Percentiles rank a stretch among this genome's conserved stretches.
phyloP scores from a whole-genome alignment of 73 alveolate genomes.

The Uronychia setigera region DNA sequence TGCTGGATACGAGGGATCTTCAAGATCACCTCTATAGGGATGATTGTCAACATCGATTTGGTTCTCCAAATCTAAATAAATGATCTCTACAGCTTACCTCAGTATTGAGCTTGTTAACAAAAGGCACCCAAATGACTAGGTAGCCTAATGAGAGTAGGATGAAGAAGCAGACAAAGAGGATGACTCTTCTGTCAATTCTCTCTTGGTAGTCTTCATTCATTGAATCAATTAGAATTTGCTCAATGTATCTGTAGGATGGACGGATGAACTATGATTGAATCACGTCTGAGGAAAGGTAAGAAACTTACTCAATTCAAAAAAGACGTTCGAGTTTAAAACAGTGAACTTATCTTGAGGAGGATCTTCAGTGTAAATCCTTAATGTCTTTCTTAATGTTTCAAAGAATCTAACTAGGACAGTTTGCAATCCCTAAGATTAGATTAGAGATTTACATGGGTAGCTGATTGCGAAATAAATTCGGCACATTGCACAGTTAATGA shows the following conservation, averaged over 20 bases:
- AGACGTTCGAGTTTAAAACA: background rate
- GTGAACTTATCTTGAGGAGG: background rate
- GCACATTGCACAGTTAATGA: background rate
- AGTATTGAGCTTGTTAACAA: slow-evolving; percentile 11
- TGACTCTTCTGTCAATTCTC: slow-evolving; percentile 32
- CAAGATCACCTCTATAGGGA: slow-evolving; percentile 49
- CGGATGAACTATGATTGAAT: slow-evolving; percentile 7
- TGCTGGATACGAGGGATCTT: slow-evolving; percentile 50
- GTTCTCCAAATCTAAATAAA: slow-evolving; percentile 67
- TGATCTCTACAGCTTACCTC: too few relatives aligned
- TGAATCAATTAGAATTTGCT: background rate
- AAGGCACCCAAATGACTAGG: slow-evolving; percentile 49
- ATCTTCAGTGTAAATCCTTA: background rate
- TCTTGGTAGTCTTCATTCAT: slow-evolving; percentile 19
- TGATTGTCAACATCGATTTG: slow-evolving; percentile 50
- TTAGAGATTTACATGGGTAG: background rate
- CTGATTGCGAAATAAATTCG: slow-evolving; percentile 12
- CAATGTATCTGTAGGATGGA: slow-evolving; percentile 16
- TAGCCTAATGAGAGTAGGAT: slow-evolving; percentile 17
- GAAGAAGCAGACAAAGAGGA: slow-evolving; percentile 32
- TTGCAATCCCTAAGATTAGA: slow-evolving; percentile 19
- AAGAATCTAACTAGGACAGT: slow-evolving; percentile 38
- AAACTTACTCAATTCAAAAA: slow-evolving; percentile 13
- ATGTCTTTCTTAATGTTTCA: slow-evolving; percentile 17
- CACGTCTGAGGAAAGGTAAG: background rate